Evolutionary conservation across 164 flowering plant genomes (phyloP).

Genomic region (Umbellularia californica): DNA sequence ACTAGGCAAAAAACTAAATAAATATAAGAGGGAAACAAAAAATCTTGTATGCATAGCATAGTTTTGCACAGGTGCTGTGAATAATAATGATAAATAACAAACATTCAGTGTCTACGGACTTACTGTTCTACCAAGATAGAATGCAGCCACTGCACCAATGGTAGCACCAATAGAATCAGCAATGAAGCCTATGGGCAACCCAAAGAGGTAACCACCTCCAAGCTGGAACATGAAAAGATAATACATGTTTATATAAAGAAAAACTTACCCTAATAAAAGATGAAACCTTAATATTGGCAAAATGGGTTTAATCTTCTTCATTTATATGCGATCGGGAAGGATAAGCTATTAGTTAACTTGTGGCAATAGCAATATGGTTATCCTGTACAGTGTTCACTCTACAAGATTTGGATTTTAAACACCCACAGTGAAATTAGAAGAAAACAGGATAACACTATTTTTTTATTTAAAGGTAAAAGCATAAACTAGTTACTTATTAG

Average conservation of each 20-base stretch:
- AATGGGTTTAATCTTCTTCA: background rate
- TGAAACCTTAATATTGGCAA: no score
- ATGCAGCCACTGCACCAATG: constrained; percentile 86
- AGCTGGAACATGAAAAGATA: constrained; percentile 40
- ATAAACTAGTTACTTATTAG: background rate
- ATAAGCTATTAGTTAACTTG: background rate
- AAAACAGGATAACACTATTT: background rate
- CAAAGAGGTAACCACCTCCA: constrained; percentile 97
- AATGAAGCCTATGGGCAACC: constrained; percentile 84
- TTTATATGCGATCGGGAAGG: background rate
- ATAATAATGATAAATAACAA: background rate
- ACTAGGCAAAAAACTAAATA: no score
- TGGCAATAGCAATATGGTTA: background rate
- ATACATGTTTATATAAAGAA: background rate
- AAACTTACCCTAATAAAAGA: background rate
- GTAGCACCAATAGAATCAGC: constrained; percentile 97
- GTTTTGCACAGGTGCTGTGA: no score
- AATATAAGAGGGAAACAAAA: no score
- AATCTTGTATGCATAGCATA: no score
- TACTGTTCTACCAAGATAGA: constrained; percentile 87
- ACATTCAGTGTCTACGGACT: constrained; percentile 19
- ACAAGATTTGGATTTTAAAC: background rate
- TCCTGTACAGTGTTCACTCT: background rate
- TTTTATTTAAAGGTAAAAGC: no score
- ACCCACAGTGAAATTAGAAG: background rate